A percentile compares a stretch with the other conserved stretches of the same genome.
These are phyloP conservation scores for Tilletia horrida DNA, from an alignment of 1,284 basidiomycete genomes.

Conservation along the genomic window DNA sequence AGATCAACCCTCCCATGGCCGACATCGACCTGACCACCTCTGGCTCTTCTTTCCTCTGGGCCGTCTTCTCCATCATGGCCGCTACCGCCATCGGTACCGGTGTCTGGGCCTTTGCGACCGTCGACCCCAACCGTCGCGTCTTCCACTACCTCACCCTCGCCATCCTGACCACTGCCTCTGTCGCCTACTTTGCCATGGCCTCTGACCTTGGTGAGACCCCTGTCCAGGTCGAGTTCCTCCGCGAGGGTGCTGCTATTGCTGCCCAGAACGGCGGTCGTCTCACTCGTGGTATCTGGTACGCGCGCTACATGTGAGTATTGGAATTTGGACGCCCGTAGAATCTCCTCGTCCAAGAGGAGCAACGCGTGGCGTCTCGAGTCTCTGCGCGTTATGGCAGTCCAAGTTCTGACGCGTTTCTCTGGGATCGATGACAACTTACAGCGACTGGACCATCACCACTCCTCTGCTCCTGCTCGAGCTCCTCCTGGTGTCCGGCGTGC, in stretches of 20 bases:
- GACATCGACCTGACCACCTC: slow-evolving; percentile 41
- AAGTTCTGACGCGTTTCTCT: slow-evolving; percentile 43
- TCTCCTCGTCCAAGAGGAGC: neutral
- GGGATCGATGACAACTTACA: slow-evolving; percentile 23
- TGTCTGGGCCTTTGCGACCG: slow-evolving; percentile 32
- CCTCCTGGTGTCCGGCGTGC: slow-evolving; percentile 61
- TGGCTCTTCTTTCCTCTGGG: slow-evolving; percentile 60
- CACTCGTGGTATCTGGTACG: slow-evolving; percentile 64
- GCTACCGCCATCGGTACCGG: slow-evolving; percentile 44
- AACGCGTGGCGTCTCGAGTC: neutral
- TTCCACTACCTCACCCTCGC: slow-evolving; percentile 58
- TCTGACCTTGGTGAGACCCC: slow-evolving; percentile 64
- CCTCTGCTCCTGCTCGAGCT: slow-evolving; percentile 63
- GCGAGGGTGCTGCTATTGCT: slow-evolving; percentile 28
- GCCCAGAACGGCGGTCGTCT: slow-evolving; percentile 27
- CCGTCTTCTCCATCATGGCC: slow-evolving; percentile 54
- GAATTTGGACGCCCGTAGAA: neutral
- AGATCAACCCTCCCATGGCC: slow-evolving; percentile 34
- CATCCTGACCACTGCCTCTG: slow-evolving; percentile 51
- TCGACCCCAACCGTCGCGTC: slow-evolving; percentile 58
- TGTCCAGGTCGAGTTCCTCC: slow-evolving; percentile 60
- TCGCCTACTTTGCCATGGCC: slow-evolving; percentile 63
- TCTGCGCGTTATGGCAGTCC: too few species aligned
- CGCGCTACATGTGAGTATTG: slow-evolving; percentile 21
- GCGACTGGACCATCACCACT: slow-evolving; percentile 59